phyloP scores from a whole-genome alignment of 257 asterid species.

The Forsythia viridissima region DNA sequence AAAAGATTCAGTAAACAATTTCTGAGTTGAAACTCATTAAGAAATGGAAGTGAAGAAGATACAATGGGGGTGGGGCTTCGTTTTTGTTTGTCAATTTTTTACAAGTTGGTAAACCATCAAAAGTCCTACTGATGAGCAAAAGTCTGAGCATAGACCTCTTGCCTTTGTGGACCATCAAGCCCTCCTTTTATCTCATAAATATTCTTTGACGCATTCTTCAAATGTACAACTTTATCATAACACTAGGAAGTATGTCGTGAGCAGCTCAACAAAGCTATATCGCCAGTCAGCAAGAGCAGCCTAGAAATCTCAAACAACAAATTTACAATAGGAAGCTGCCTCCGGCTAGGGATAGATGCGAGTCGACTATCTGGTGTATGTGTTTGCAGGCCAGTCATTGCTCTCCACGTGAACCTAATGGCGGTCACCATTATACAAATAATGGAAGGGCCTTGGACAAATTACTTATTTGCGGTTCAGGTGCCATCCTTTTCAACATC shows the following conservation, averaged over 20 bases:
- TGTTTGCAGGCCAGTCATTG: not conserved
- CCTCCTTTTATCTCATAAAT: not conserved
- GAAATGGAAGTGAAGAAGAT: not conserved
- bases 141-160: not conserved
- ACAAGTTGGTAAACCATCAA: not conserved
- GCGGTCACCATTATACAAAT: not conserved
- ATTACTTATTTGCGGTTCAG: slow-evolving; percentile 24
- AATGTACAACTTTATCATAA: not conserved
- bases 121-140: not conserved
- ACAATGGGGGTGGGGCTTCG: not conserved
- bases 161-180: not conserved
- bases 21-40: not conserved
- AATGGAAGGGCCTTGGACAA: not conserved
- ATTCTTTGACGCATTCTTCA: not conserved
- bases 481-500: slow-evolving; percentile 46
- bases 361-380: not conserved
- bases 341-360: not conserved
- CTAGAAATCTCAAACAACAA: not conserved
- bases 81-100: not conserved
- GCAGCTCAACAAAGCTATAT: not conserved
- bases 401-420: not conserved
- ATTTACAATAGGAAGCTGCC: not conserved
- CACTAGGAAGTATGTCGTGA: not conserved
- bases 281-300: not conserved
- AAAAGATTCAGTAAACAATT: not conserved